Conservation (phyloP, 2,329 filamentous ascomycete genomes). For the Diaporthe citrichinensis region DNA sequence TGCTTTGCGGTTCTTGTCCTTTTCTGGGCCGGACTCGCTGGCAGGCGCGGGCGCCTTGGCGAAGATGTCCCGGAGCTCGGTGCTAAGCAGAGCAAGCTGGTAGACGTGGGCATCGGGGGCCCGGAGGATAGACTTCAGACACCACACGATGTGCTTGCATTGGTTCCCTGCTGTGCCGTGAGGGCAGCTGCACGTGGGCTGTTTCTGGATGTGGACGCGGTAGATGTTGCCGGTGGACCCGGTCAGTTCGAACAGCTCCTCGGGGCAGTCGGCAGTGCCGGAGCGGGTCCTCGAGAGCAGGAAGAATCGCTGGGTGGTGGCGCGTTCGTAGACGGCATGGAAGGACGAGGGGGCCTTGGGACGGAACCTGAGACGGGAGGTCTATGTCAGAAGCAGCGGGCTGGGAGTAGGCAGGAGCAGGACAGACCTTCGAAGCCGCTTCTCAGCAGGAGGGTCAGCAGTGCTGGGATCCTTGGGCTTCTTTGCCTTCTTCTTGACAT, state of each 20-base stretch:
- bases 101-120: slow-evolving; percentile 70
- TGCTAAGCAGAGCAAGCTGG: slow-evolving; percentile 71
- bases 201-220: slow-evolving; percentile 65
- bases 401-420: background rate
- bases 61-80: slow-evolving; percentile 73
- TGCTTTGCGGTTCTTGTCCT: slow-evolving; percentile 60
- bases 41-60: slow-evolving; percentile 66
- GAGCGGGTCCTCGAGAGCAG: slow-evolving; percentile 57
- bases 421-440: slow-evolving; percentile 38
- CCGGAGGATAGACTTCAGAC: slow-evolving; percentile 71
- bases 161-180: slow-evolving; percentile 67
- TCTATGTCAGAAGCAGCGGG: background rate
- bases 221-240: slow-evolving; percentile 78
- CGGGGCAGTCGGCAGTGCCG: slow-evolving; percentile 55
- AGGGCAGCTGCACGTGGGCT: slow-evolving; percentile 70
- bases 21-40: slow-evolving; percentile 46
- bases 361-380: slow-evolving; percentile 46
- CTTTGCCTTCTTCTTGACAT: slow-evolving; percentile 7
- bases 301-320: slow-evolving; percentile 60
- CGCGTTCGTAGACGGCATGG: slow-evolving; percentile 54
- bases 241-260: slow-evolving; percentile 70
- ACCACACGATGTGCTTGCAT: slow-evolving; percentile 77
- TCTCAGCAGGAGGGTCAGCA: slow-evolving; percentile 7
- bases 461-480: background rate
- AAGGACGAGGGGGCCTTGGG: slow-evolving; percentile 53